Evolutionary conservation across 2,329 filamentous ascomycete species (phyloP), one percentile per base, ranked within the genome.

Genomic region (Sporothrix schenckii): DNA sequence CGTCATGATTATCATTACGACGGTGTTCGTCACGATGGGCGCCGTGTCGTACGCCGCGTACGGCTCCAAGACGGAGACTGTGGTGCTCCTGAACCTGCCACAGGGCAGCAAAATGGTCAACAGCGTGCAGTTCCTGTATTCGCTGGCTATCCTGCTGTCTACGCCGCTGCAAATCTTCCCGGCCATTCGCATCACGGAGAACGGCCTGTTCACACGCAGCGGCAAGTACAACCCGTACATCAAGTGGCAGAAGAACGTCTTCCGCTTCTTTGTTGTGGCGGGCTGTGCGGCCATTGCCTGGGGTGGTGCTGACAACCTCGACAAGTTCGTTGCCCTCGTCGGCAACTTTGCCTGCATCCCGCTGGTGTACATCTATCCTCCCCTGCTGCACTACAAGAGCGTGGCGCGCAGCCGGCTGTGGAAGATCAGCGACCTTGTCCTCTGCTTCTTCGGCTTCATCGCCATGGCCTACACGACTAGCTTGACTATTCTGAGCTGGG

Each of bases 191-290:
- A 99, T 99, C 77, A 93, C 92, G 47, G 94, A 97, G 81, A 97
- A 97, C 76, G 93, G 93, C 74, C 85, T 98, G 7, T 99, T 98
- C 80, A 97, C 92, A 30, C 87, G 91, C 77, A 97, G 93, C 73
- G 94, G 95, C 75, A 99, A 99, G 81, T 97, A 97, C 82, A 97
- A 98, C 78, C 94, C 93, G 0, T 95, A 92, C 78, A 97, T 99
- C 84, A 99, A 99, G 83, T 99, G 95, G 95, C 92, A 98, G 85
- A 99, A 99, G 88, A 99, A 99, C 76, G 83, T 91, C 47, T 99
- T 97, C 84, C 91, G 95, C 69, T 99, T 98, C 84, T 90, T 94
- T 77, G 88, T 97, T 73, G 95, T 98, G 66, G 87, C 92, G 76
- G 80, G 95, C 30, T 98, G 95, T 77, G 92, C 94, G 0, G 81